A percentile compares a stretch with the other conserved stretches of the same genome.
phyloP scores from a whole-genome alignment of 1,139 yeast genomes.

The Nematodospora anomalae region DNA sequence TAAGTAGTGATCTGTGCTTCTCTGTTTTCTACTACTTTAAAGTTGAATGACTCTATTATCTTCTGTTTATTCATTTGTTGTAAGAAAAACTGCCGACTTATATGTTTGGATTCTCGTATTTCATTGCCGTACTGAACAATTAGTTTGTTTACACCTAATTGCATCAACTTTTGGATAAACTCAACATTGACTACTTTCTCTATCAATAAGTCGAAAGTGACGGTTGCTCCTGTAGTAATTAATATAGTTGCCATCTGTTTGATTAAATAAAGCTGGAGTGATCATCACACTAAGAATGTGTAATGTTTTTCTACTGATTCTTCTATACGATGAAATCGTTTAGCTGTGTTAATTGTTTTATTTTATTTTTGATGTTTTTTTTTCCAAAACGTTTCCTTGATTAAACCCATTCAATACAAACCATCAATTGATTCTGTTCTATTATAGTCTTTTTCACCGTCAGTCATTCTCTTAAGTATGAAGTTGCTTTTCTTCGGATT shows the following conservation, averaged over 20 bases:
- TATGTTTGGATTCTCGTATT: constrained; percentile 24
- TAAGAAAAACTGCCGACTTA: constrained; percentile 26
- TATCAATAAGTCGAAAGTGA: constrained; percentile 64
- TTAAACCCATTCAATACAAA: no score
- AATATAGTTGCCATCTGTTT: constrained; percentile 12
- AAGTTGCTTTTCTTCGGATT: constrained; percentile 21
- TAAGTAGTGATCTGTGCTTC: constrained; percentile 4
- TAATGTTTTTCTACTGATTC: no score
- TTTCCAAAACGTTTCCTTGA: constrained; percentile 2
- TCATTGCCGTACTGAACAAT: constrained; percentile 73
- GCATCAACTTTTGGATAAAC: constrained; percentile 36
- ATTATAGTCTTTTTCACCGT: background rate
- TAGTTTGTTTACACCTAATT: constrained; percentile 39
- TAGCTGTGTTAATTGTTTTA: constrained; percentile 1
- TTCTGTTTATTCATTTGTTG: constrained; percentile 16
- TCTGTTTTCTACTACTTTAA: constrained; percentile 8
- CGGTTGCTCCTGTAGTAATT: constrained; percentile 78
- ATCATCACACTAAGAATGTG: no score
- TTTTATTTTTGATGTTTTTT: constrained; percentile 4
- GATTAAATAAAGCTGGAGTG: no score
- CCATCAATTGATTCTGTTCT: background rate
- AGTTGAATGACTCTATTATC: constrained; percentile 13
- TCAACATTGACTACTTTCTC: constrained; percentile 31
- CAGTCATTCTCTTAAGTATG: constrained; percentile 14
- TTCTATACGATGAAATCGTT: background rate